Percentiles rank a stretch among this genome's conserved stretches.
phyloP scores from a whole-genome alignment of 202 grass and related monocot species.

The Alloteropsis angusta region DNA sequence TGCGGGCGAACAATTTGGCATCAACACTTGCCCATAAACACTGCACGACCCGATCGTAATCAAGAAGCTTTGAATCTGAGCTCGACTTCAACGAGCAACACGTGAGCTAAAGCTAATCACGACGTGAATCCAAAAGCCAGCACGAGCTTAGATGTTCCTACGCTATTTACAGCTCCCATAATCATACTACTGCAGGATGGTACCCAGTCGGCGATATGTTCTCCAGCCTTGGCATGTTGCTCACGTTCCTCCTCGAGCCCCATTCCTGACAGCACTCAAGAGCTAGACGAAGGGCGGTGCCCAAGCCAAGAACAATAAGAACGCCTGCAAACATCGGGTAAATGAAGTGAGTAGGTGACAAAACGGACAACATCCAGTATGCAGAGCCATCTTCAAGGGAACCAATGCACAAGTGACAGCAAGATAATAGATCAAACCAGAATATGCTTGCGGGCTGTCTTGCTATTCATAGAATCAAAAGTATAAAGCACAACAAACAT shows the following conservation, averaged over 20 bases:
- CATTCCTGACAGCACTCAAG: conserved; percentile 88
- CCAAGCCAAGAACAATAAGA: conserved; percentile 85
- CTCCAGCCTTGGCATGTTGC: conserved; percentile 50
- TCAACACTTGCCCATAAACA: neutral
- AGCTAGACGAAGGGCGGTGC: conserved; percentile 74
- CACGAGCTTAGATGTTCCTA: conserved; percentile 6
- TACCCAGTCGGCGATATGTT: conserved; percentile 51
- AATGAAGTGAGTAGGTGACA: neutral
- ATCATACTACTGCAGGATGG: conserved; percentile 73
- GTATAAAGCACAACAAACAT: neutral
- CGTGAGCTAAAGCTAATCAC: conserved; percentile 27
- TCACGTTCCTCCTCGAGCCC: conserved; percentile 42
- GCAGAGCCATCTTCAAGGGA: neutral
- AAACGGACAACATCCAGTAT: neutral
- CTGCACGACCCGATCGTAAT: conserved; percentile 7
- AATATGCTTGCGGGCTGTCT: neutral
- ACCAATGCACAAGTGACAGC: neutral
- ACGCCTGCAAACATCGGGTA: conserved; percentile 46
- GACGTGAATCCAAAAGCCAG: conserved; percentile 10
- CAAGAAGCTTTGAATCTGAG: conserved; percentile 24
- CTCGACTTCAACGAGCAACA: conserved; percentile 14
- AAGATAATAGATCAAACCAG: neutral
- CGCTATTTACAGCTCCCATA: conserved; percentile 33
- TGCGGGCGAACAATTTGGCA: neutral
- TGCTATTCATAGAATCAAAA: neutral